Evolutionary conservation across 1,284 basidiomycete genomes (phyloP).

Genomic region (Testicularia cyperi): DNA sequence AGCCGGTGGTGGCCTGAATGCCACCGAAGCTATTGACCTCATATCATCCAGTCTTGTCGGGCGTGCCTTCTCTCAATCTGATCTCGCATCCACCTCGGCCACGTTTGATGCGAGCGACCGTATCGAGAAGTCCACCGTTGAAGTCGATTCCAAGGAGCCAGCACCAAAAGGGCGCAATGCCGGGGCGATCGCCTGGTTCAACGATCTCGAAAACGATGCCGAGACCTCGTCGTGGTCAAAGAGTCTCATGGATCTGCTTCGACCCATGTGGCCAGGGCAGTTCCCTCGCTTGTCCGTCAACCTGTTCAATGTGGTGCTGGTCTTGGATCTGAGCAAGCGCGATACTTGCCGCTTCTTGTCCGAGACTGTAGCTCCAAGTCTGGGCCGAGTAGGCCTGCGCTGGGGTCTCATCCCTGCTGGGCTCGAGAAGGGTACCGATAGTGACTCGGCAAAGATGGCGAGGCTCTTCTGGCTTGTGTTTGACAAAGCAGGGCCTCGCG

Average conservation of each 20-base stretch:
- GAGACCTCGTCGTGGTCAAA: slow-evolving; percentile 21
- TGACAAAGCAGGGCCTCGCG: slow-evolving; percentile 19
- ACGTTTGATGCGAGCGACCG: slow-evolving; percentile 56
- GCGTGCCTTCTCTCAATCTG: slow-evolving; percentile 18
- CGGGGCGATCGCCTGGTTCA: slow-evolving; percentile 79
- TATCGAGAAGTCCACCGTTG: slow-evolving; percentile 11
- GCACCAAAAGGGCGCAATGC: background rate
- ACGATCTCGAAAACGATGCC: slow-evolving; percentile 83
- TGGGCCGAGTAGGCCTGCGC: slow-evolving; percentile 40
- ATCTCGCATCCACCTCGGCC: slow-evolving; percentile 59
- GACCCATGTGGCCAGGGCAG: slow-evolving; percentile 46
- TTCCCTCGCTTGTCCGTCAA: slow-evolving; percentile 50
- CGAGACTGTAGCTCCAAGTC: slow-evolving; percentile 36
- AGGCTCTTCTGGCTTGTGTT: slow-evolving; percentile 44
- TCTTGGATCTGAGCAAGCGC: slow-evolving; percentile 42
- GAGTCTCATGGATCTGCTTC: slow-evolving; percentile 34
- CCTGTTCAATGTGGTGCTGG: slow-evolving; percentile 53
- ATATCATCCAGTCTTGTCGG: slow-evolving; percentile 61
- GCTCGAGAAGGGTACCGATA: slow-evolving; percentile 19
- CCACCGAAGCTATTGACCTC: slow-evolving; percentile 71
- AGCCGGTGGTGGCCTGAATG: slow-evolving; percentile 70
- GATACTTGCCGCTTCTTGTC: slow-evolving; percentile 42
- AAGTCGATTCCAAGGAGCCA: background rate
- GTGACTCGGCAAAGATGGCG: slow-evolving; percentile 26
- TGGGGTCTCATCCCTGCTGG: slow-evolving; percentile 53